Evolutionary conservation across 2,329 filamentous ascomycete genomes (phyloP), one percentile per base, ranked within the genome.

Genomic region (Epichloe bromicola): DNA sequence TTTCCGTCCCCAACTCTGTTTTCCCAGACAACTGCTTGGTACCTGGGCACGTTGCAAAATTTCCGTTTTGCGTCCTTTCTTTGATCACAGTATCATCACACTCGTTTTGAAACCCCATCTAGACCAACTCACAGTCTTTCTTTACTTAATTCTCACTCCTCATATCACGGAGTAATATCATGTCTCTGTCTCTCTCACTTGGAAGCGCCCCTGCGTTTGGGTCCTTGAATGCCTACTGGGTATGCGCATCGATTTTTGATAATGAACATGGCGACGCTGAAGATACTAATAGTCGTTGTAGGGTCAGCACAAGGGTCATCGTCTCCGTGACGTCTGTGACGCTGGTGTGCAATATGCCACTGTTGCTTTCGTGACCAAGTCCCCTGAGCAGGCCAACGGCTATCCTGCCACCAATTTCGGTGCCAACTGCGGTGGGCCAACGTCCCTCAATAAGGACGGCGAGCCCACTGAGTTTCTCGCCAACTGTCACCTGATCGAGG

Each of bases 381-480:
- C 67, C 17, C 69, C 70, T 5, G 66, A 70, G 58, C 59, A 70
- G 50, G 58, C 60, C 49, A 19, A 34, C 3, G 62, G 61, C 14
- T 69, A 63, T 51, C 69, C 70, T 10, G 67, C 61, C 15, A 66
- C 63, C 54, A 70, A 70, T 62, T 68, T 72, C 52, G 67, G 63
- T 7, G 61, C 61, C 20, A 67, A 70, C 58, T 71, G 69, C 55
- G 63, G n/a, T n/a, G n/a, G n/a, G n/a, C n/a, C n/a, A n/a, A n/a
- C n/a, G n/a, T n/a, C n/a, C n/a, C n/a, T 56, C 53, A 51, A 51
- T 26, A 26, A 57, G 2, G 49, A 59, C 2, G 59, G 61, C 26
- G 26, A 53, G 5, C 17, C 49, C 15, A 64, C 67, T 11, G 54
- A 62, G 14, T 61, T 71, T 20, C 60, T 68, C 49, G 61, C 55